Percentiles rank a stretch among this genome's conserved stretches.
phyloP scores from a whole-genome alignment of 108 stramenopile species.

The Cyclotella atomus region DNA sequence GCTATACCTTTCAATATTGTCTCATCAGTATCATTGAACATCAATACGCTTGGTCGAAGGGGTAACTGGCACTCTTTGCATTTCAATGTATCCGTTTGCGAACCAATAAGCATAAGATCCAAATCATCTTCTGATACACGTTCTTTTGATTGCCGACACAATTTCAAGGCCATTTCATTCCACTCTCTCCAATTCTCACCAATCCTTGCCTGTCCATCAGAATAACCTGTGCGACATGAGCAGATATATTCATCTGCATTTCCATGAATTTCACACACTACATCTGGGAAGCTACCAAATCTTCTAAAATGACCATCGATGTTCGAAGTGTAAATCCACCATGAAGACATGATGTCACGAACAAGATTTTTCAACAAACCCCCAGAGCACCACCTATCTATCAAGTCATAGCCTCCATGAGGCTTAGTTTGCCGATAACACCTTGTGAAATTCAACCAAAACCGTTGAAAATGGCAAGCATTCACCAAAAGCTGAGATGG shows the following conservation, averaged over 20 bases:
- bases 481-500: constrained; percentile 32
- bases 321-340: constrained; percentile 62
- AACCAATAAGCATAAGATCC: not conserved
- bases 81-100: not conserved
- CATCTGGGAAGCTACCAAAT: constrained; percentile 28
- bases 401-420: constrained; percentile 59
- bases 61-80: constrained; percentile 35
- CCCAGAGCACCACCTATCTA: constrained; percentile 55
- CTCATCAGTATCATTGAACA: constrained; percentile 57
- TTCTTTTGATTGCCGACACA: constrained; percentile 15
- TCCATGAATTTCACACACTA: constrained; percentile 58
- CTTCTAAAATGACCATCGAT: constrained; percentile 62
- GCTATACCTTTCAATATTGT: constrained; percentile 31
- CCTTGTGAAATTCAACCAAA: constrained; percentile 51
- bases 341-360: constrained; percentile 22
- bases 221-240: constrained; percentile 43
- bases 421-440: constrained; percentile 50
- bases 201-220: constrained; percentile 30
- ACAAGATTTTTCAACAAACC: constrained; percentile 19
- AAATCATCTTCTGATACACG: not conserved
- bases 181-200: constrained; percentile 41
- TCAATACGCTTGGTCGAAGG: constrained; percentile 47
- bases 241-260: constrained; percentile 33
- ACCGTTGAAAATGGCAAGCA: constrained; percentile 44
- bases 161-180: constrained; percentile 26